Evolutionary conservation across 2,329 filamentous ascomycete genomes (phyloP).

Genomic region (Bipolaris cookei): DNA sequence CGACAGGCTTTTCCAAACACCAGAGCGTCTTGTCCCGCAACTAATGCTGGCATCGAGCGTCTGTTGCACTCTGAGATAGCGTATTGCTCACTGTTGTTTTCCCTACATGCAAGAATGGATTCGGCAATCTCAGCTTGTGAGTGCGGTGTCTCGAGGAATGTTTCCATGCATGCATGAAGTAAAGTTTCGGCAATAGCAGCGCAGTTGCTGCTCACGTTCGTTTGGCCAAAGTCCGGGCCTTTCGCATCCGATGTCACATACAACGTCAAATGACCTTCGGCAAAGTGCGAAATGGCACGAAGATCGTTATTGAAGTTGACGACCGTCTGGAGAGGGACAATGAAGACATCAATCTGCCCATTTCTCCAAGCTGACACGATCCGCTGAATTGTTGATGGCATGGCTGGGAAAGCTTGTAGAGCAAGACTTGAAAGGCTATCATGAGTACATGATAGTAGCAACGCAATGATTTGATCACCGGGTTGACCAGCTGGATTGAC

Average conservation of each 20-base stretch:
- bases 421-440: constrained; percentile 43
- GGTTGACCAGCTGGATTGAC: constrained; percentile 52
- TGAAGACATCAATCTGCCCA: constrained; percentile 42
- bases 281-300: constrained; percentile 45
- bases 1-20: constrained; percentile 41
- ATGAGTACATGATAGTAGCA: constrained; percentile 50
- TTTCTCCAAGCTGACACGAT: constrained; percentile 45
- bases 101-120: constrained; percentile 39
- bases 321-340: constrained; percentile 44
- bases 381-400: constrained; percentile 41
- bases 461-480: constrained; percentile 54
- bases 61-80: constrained; percentile 43
- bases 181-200: constrained; percentile 44
- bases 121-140: constrained; percentile 43
- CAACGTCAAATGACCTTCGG: constrained; percentile 37
- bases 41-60: constrained; percentile 41
- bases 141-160: constrained; percentile 44
- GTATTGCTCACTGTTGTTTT: constrained; percentile 26
- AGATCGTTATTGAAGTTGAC: constrained; percentile 44
- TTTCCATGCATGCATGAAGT: constrained; percentile 43
- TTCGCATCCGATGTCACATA: constrained; percentile 44
- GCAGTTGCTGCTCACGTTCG: constrained; percentile 46
- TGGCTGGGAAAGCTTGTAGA: constrained; percentile 55
- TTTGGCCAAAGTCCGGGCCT: constrained; percentile 24
- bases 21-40: constrained; percentile 21